Conservation (phyloP, 78 protist species). For the Tieghemostelium lacteum region DNA sequence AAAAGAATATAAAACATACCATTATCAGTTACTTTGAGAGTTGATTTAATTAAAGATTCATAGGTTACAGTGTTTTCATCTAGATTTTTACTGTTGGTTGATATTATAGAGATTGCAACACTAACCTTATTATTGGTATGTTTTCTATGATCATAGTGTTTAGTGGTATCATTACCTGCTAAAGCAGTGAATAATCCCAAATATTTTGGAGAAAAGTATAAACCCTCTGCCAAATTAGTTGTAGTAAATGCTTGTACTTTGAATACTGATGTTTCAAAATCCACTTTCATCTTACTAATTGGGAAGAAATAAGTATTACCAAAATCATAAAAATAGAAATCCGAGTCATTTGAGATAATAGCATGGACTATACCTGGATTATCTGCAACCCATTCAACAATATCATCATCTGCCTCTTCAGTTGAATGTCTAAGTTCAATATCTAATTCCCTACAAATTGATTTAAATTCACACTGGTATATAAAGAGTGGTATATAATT, state of each 20-base stretch:
- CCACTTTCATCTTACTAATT: not conserved
- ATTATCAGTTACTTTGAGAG: not conserved
- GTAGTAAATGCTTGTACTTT: not conserved
- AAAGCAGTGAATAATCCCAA: constrained; percentile 5
- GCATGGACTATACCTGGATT: not conserved
- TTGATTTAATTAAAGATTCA: not conserved
- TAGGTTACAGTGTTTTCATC: not conserved
- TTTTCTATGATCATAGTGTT: not conserved
- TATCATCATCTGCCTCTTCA: constrained; percentile 5
- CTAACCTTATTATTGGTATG: not conserved
- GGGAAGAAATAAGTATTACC: constrained; percentile 7
- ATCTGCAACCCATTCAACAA: constrained; percentile 18
- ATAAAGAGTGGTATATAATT: not conserved
- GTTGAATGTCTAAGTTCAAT: not conserved
- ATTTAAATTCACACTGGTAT: not conserved
- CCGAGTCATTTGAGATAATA: constrained; percentile 1
- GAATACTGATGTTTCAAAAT: not conserved
- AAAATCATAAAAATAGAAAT: not conserved
- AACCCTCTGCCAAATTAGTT: no score
- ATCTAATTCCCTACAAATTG: not conserved
- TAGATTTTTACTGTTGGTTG: not conserved
- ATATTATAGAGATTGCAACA: not conserved
- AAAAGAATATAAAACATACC: no score
- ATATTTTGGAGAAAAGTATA: not conserved
- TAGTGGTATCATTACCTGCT: constrained; percentile 15